Base-by-base conservation (phyloP, 2,329 filamentous ascomycete species). In the Fusarium odoratissimum region DNA sequence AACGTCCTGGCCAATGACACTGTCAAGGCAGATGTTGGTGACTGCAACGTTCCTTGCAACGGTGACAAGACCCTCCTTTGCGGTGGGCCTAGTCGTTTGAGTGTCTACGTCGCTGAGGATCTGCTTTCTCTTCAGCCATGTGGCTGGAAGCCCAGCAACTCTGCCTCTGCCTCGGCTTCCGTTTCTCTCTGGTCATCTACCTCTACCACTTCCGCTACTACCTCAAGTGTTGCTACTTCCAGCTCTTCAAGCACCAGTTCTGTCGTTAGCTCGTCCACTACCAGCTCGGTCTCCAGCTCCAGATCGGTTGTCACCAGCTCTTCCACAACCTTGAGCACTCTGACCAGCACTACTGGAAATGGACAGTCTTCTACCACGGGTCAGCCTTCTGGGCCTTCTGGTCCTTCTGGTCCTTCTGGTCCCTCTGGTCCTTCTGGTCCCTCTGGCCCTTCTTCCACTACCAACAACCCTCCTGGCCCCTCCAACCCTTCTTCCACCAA, bases 11-110 rank as follows among this genome's bases (percentile, higher is more conserved):
- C 86, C 42, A 86, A 86, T 70, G 80, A 82, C 61, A 85, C 83
- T 9, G 67, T 66, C 37, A 75, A 80, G 37, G 83, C 82, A 16
- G 77, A 81, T 54, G 65, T 75, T 28, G 71, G 73, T 19, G 77
- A 85, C 44, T 91, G 89, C 79, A 81, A 83, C 68, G 84, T 85
- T 75, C 78, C 85, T 42, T 91, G 89, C 79, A 83, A 81, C 16
- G 89, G 88, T 25, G 82, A 89, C 70, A 51, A 69, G 2, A 71
- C 55, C 44, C 67, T 83, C 64, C 83, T 69, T 14, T 88, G 86
- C 69, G 86, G 86, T 76, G 86, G 86, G 21, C 69, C 77, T 19
- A 70, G 75, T 31, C 81, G 80, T 42, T 75, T 88, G 70, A 86
- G 79, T 72, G 73, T 88, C 54, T 88, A 85, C 65, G 82, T 86